Evolutionary conservation across 306 rosid species (phyloP), one percentile per base, ranked within the genome.

Genomic region (Sechiopsis laciniata): DNA sequence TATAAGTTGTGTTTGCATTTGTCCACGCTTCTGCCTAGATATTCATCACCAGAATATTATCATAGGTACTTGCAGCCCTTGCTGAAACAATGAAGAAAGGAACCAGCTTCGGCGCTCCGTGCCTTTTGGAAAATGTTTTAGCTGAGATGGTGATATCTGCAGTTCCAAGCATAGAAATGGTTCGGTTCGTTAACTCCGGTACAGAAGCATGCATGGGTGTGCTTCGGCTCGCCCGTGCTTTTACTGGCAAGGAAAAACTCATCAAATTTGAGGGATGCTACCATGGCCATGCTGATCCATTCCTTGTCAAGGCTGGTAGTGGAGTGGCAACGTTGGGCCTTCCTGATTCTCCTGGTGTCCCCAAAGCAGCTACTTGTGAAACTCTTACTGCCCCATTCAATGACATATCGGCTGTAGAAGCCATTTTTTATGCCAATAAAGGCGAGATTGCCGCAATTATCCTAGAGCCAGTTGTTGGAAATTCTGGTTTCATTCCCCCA

Each of bases 181-280:
- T 94, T 77, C 87, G 97, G 10, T 94, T 91, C 82, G 99, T 94
- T 12, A 94, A 94, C 80, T 94, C 99, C 0, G 99, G 99, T 17
- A 94, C 97, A 1, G 99, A 94, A 84, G 98, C 98, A 10, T 94
- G 99, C 78, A 89, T 94, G 97, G 95, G 92, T 16, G 91, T 89
- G 35, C 95, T 91, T 76, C 97, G 97, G 10, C 81, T 91, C 22
- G 90, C 92, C 16, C 96, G 96, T 42, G 99, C 99, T 66, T 94
- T 35, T 80, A 91, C 99, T 0, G 80, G 95, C 6, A 86, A 64
- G 67, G 84, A 78, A 73, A 94, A 91, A 81, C 75, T 94, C 71
- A 86, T 91, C 77, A 94, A 94, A 85, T 88, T 94, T 71, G 99
- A 91, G 83, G 97, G 99, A 15, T 94, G 99, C 83, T 91, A 94